These are phyloP conservation scores for Beauveria brongniartii DNA, from an alignment of 2,329 filamentous ascomycete species.

Conservation along the genomic window DNA sequence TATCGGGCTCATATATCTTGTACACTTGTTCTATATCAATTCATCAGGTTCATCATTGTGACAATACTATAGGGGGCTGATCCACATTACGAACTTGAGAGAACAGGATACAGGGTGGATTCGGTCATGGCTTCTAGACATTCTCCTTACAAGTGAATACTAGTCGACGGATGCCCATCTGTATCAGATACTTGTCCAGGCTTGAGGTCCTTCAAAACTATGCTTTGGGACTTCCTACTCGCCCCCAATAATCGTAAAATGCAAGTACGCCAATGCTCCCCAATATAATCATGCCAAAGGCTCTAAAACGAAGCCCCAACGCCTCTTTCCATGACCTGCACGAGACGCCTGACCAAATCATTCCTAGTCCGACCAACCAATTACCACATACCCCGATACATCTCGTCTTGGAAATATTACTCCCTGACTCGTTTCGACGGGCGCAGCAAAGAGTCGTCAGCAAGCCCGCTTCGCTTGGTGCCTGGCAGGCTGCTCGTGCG, in stretches of 20 bases:
- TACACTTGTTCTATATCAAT: background rate
- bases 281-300: background rate
- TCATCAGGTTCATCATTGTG: background rate
- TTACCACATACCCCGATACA: background rate
- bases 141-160: too few relatives aligned
- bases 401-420: constrained; percentile 2
- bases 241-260: background rate
- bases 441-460: constrained; percentile 66
- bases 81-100: too few relatives aligned
- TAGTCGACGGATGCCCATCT: too few relatives aligned
- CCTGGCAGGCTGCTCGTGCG: constrained; percentile 82
- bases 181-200: too few relatives aligned
- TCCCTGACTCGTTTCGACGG: constrained; percentile 58
- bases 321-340: background rate
- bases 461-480: constrained; percentile 79
- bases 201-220: background rate
- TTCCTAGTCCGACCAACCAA: background rate
- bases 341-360: background rate
- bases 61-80: too few relatives aligned
- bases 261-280: background rate
- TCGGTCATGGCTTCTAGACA: too few relatives aligned
- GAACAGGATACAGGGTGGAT: too few relatives aligned
- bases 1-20: constrained; percentile 7
- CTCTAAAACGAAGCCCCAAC: background rate
- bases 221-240: background rate